Conservation (phyloP, 768 basidiomycete genomes). For the Amanita rubescens region DNA sequence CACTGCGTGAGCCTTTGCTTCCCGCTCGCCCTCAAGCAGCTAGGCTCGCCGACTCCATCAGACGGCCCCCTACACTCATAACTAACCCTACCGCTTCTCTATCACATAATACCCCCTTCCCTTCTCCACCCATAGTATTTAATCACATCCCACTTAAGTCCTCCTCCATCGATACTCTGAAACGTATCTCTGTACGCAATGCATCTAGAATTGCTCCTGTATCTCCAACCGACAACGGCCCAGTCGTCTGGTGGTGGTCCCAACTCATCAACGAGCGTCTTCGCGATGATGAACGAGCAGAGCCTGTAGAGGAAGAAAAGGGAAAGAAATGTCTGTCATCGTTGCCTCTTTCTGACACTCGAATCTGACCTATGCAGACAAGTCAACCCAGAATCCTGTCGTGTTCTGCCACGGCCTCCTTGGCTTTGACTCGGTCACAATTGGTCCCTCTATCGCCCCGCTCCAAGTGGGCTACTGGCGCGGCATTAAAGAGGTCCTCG, state of each 20-base stretch:
- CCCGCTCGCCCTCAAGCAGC: constrained; percentile 35
- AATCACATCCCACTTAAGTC: constrained; percentile 32
- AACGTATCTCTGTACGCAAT: neutral
- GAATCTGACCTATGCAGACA: constrained; percentile 38
- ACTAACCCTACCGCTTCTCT: constrained; percentile 46
- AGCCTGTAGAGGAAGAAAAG: constrained; percentile 33
- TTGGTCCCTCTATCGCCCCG: constrained; percentile 69
- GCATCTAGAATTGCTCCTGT: constrained; percentile 10
- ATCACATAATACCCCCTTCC: constrained; percentile 29
- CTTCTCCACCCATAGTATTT: constrained; percentile 26
- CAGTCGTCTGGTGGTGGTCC: constrained; percentile 44
- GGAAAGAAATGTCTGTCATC: constrained; percentile 53
- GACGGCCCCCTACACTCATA: constrained; percentile 24
- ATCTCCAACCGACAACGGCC: constrained; percentile 3
- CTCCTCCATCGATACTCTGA: constrained; percentile 45
- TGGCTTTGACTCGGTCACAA: constrained; percentile 80
- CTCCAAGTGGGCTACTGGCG: constrained; percentile 93
- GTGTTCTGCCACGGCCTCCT: constrained; percentile 95
- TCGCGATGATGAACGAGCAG: constrained; percentile 47
- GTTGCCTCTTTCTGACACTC: constrained; percentile 4
- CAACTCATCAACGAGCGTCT: constrained; percentile 36
- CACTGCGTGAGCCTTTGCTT: constrained; percentile 35
- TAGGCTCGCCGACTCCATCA: constrained; percentile 30
- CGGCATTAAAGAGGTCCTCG: constrained; percentile 89
- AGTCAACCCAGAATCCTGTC: constrained; percentile 73